Percentiles rank a stretch among this genome's conserved stretches.
Evolutionary conservation across 2,329 filamentous ascomycete genomes (phyloP).

Genomic region (Neofusicoccum umdonicola): DNA sequence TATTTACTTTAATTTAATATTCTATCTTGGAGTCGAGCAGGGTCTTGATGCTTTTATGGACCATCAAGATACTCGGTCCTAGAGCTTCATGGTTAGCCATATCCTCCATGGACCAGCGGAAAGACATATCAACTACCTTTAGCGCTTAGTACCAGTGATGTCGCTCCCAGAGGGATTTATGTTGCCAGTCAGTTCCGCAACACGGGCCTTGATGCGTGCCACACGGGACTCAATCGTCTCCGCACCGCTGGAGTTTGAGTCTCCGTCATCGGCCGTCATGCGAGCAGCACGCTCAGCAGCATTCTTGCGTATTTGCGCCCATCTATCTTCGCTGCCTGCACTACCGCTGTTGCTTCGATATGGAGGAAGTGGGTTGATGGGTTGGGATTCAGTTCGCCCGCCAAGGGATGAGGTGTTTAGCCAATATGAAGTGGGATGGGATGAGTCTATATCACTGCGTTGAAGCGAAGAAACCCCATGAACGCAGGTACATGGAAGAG

Average conservation of each 20-base stretch:
- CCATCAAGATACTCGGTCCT: too few species aligned
- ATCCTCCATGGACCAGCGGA: too few species aligned
- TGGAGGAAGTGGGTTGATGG: constrained; percentile 56
- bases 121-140: not conserved
- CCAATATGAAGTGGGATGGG: too few species aligned
- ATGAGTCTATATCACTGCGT: too few species aligned
- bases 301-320: constrained; percentile 95
- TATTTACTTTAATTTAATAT: too few species aligned
- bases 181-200: constrained; percentile 87
- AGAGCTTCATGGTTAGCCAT: too few species aligned
- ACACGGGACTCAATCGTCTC: constrained; percentile 97
- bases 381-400: too few species aligned
- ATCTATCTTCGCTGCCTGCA: constrained; percentile 67
- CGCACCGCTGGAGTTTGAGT: constrained; percentile 94
- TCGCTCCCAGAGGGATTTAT: constrained; percentile 49
- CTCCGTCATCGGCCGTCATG: constrained; percentile 68
- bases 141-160: constrained; percentile 5
- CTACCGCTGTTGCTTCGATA: constrained; percentile 82
- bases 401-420: too few species aligned
- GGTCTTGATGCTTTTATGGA: too few species aligned
- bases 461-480: too few species aligned
- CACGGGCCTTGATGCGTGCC: constrained; percentile 94
- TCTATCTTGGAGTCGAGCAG: too few species aligned
- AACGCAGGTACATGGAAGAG: too few species aligned
- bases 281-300: constrained; percentile 76